A percentile compares a stretch with the other conserved stretches of the same genome.
Evolutionary conservation across 1,284 basidiomycete species (phyloP).

Genomic region (Boletellus dicymbophilus): DNA sequence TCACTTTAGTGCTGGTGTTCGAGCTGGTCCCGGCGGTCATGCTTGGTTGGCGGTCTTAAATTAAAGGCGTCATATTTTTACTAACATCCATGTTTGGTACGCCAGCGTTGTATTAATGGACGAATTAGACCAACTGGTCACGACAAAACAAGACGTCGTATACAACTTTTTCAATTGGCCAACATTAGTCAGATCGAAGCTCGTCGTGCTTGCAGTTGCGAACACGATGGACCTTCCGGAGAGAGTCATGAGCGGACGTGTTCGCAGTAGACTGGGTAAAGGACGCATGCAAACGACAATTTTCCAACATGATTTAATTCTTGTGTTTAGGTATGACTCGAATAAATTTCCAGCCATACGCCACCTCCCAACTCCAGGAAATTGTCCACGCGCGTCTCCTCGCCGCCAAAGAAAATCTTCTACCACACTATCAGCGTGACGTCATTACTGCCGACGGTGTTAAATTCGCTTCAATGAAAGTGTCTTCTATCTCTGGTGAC

Average conservation of each 20-base stretch:
- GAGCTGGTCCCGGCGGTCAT: constrained; percentile 65
- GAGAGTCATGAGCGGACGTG: constrained; percentile 88
- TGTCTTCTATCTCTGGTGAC: constrained; percentile 93
- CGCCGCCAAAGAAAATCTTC: constrained; percentile 53
- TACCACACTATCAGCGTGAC: constrained; percentile 36
- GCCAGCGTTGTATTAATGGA: constrained; percentile 95
- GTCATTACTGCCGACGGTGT: constrained; percentile 82
- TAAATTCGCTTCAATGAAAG: constrained; percentile 88
- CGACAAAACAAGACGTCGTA: constrained; percentile 95
- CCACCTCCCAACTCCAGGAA: constrained; percentile 75
- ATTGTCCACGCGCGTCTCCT: constrained; percentile 85
- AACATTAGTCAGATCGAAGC: constrained; percentile 80
- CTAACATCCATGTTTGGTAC: background rate
- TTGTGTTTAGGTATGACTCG: constrained; percentile 79
- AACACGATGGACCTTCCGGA: constrained; percentile 99
- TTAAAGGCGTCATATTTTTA: background rate
- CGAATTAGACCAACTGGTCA: constrained; percentile 96
- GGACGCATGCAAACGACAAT: background rate
- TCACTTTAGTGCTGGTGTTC: constrained; percentile 58
- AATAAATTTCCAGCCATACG: constrained; percentile 95
- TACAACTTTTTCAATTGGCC: constrained; percentile 99
- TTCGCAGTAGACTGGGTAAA: constrained; percentile 88
- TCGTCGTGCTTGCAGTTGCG: constrained; percentile 96
- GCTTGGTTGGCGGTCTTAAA: constrained; percentile 54
- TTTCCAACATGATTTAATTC: constrained; percentile 2